Base-by-base conservation (phyloP, 2,329 filamentous ascomycete species). In the Penicillium sp. region DNA sequence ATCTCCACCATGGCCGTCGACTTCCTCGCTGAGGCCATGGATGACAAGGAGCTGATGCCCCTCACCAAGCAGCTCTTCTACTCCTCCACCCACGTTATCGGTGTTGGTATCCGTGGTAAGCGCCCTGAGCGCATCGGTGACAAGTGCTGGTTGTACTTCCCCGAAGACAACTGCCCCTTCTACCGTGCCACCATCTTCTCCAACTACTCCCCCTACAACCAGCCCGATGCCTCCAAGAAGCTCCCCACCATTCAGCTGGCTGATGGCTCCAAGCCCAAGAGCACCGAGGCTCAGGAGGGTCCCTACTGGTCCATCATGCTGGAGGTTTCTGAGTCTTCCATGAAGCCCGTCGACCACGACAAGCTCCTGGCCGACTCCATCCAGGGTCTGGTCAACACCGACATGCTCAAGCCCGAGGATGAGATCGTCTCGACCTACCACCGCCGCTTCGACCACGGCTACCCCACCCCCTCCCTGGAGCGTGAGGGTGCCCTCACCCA, bases 281-380 rank as follows among this genome's bases (percentile, higher is more conserved):
- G 81, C 60, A 77, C 77, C 41, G 83, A 87, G 64, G 74, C 88
- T 50, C 80, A 93, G 77, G 81, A 86, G 64, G 93, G 93, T 27
- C 93, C 93, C 34, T 98, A 98, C 83, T 98, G 93, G 93, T 97
- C 91, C 55, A 94, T 98, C 78, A 98, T 98, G 93, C 77, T 98
- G 61, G 93, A 98, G 74, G 86, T 98, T 51, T 97, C 93, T 26
- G 88, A 98, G 74, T 97, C 91, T 26, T 82, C 81, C 65, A 82
- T 95, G 85, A 98, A 98, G 81, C 88, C 89, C 31, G 90, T 97
- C 26, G 84, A 97, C 71, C 77, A 86, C 62, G 82, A 83, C 61
- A 95, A 85, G 70, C 74, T 98, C 54, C 78, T 98, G 63, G 81
- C 80, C 70, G 90, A 98, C 66, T 93, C 82, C 64, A 97, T 98